These are phyloP conservation scores for Salicornia ramosissima DNA, from an alignment of 148 eudicot genomes.

Conservation along the genomic window DNA sequence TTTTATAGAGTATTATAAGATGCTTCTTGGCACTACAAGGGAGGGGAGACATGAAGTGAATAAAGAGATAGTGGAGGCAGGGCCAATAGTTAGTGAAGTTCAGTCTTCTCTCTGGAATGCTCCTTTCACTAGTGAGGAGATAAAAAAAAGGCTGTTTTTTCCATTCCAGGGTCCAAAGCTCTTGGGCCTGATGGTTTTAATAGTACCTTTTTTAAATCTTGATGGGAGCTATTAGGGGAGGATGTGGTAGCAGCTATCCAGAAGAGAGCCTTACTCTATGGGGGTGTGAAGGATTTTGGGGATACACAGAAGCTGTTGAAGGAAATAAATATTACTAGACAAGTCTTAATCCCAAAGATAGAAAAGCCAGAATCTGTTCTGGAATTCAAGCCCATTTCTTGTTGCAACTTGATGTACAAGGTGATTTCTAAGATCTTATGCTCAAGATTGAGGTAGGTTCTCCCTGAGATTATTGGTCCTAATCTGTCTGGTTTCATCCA, in stretches of 20 bases:
- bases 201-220: no score
- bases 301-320: background rate
- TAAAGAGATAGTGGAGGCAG: background rate
- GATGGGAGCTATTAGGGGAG: no score
- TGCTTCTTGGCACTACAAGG: background rate
- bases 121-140: background rate
- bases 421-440: background rate
- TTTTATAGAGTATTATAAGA: background rate
- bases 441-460: background rate
- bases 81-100: background rate
- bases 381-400: background rate
- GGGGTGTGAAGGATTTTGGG: no score
- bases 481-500: background rate
- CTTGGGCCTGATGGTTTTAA: background rate
- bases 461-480: background rate
- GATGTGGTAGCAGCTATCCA: no score
- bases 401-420: background rate
- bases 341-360: background rate
- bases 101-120: background rate
- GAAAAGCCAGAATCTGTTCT: background rate
- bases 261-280: no score
- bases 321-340: background rate
- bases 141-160: background rate
- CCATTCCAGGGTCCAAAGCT: background rate
- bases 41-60: no score